Conservation (phyloP, 73 alveolate species). For the Uronychia setigera region DNA sequence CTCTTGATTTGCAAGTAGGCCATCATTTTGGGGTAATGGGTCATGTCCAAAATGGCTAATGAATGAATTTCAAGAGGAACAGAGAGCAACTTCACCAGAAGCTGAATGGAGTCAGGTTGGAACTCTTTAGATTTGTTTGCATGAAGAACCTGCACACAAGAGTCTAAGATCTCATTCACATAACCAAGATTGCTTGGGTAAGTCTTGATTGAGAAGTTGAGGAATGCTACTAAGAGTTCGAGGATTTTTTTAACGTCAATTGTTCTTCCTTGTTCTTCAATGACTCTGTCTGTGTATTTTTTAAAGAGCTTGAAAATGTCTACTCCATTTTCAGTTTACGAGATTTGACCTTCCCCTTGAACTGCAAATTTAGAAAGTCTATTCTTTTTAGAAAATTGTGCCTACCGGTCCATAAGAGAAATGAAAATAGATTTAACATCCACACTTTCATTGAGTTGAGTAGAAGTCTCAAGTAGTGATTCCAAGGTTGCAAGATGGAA, state of each 20-base stretch:
- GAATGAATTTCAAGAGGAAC: conserved; percentile 83
- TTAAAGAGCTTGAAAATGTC: conserved; percentile 85
- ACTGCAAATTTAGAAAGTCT: conserved; percentile 92
- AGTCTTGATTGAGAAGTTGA: conserved; percentile 87
- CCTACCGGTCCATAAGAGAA: conserved; percentile 65
- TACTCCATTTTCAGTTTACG: conserved; percentile 34
- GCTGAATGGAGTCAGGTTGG: conserved; percentile 81
- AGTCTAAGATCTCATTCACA: conserved; percentile 72
- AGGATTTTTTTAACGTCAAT: conserved; percentile 77
- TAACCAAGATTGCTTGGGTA: conserved; percentile 77
- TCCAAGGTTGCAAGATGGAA: conserved; percentile 83
- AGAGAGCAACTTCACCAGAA: conserved; percentile 83
- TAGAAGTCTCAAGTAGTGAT: conserved; percentile 74
- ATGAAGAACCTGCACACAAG: conserved; percentile 74
- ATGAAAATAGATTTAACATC: conserved; percentile 79
- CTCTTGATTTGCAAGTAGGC: conserved; percentile 71
- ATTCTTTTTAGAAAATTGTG: too few relatives aligned
- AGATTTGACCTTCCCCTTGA: conserved; percentile 20
- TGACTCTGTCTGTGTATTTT: conserved; percentile 81
- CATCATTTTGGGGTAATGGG: conserved; percentile 80
- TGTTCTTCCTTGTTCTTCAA: conserved; percentile 60
- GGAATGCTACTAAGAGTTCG: conserved; percentile 84
- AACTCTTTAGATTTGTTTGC: conserved; percentile 57
- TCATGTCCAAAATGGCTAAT: conserved; percentile 77
- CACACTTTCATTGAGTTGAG: conserved; percentile 75